These are phyloP conservation scores for Phytophthora idaei DNA, from an alignment of 352 stramenopile species.

Conservation along the genomic window DNA sequence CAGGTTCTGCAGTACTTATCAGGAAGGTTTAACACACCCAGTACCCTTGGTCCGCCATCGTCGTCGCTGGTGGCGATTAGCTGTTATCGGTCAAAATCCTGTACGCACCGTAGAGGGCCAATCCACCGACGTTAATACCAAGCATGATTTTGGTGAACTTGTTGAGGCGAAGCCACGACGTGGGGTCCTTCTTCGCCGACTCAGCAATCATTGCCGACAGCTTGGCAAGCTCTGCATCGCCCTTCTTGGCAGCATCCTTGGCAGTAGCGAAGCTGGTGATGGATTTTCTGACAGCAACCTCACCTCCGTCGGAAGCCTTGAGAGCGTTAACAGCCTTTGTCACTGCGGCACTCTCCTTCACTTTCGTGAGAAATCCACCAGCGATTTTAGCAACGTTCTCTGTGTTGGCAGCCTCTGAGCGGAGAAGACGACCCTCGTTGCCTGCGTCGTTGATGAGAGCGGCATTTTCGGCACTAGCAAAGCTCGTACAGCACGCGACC, in stretches of 20 bases:
- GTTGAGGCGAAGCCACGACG: background rate
- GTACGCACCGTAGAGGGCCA: background rate
- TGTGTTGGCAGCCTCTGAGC: background rate
- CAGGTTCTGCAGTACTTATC: no score
- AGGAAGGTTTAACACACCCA: no score
- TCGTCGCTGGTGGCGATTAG: background rate
- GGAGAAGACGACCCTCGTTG: background rate
- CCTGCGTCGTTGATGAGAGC: background rate
- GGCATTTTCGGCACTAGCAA: background rate
- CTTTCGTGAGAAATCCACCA: background rate
- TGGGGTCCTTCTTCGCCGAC: background rate
- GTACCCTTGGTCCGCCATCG: no score
- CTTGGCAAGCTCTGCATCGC: background rate
- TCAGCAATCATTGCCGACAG: background rate
- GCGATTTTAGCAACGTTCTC: background rate
- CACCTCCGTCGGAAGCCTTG: background rate
- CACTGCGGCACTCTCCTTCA: background rate
- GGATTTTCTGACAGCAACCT: background rate
- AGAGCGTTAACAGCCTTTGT: background rate
- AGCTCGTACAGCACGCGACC: background rate
- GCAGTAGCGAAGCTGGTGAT: background rate
- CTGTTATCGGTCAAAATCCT: background rate
- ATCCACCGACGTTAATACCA: background rate
- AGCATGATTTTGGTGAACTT: background rate
- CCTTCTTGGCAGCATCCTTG: background rate